Percentiles rank a stretch among this genome's conserved stretches.
phyloP scores from a whole-genome alignment of 352 stramenopile species.

The Globisporangium middletonii region DNA sequence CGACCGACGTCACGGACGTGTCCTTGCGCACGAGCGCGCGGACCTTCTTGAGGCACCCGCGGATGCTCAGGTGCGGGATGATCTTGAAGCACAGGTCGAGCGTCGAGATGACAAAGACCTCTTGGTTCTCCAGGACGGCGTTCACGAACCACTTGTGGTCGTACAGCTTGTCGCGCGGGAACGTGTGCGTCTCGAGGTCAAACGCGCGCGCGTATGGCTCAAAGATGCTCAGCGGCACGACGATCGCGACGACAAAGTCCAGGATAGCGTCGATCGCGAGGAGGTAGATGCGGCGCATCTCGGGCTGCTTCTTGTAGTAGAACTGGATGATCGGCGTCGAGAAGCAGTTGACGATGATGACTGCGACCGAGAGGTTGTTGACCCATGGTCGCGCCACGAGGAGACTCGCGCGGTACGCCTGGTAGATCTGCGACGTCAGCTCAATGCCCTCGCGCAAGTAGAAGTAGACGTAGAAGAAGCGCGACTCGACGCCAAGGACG shows the following conservation, averaged over 20 bases:
- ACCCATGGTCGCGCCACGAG: constrained; percentile 40
- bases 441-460: constrained; percentile 33
- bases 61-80: constrained; percentile 17
- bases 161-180: constrained; percentile 9
- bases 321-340: constrained; percentile 11
- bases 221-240: constrained; percentile 16
- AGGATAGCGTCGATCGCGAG: constrained; percentile 12
- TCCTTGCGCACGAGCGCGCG: constrained; percentile 13
- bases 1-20: constrained; percentile 3
- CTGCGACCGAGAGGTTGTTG: constrained; percentile 35
- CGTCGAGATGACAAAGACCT: constrained; percentile 14
- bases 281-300: constrained; percentile 1
- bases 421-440: constrained; percentile 32
- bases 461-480: constrained; percentile 26
- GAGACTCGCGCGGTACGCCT: constrained; percentile 37
- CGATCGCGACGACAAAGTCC: constrained; percentile 10
- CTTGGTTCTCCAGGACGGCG: constrained; percentile 13
- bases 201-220: constrained; percentile 8
- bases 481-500: constrained; percentile 27
- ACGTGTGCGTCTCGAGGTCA: constrained; percentile 3
- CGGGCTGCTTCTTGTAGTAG: constrained; percentile 5
- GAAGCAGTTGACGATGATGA: constrained; percentile 28
- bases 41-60: constrained; percentile 13
- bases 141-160: constrained; percentile 16
- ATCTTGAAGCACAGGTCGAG: constrained; percentile 17